phyloP scores from a whole-genome alignment of 2,329 filamentous ascomycete genomes.

The Ophiobolus disseminans region DNA sequence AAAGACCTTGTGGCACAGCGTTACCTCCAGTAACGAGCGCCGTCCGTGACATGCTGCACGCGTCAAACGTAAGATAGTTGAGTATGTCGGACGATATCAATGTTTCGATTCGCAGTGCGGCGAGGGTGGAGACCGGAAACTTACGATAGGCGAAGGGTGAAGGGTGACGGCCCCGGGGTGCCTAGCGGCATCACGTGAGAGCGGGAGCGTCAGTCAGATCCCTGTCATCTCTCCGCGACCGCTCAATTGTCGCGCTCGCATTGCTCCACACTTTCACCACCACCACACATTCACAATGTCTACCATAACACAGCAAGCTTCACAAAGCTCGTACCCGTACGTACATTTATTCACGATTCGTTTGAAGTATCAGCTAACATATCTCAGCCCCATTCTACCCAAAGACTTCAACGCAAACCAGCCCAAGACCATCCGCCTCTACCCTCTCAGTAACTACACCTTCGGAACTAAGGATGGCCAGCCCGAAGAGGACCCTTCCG shows the following conservation, averaged over 20 bases:
- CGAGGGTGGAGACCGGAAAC: no score
- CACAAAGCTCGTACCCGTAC: conserved; percentile 77
- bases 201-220: conserved; percentile 7
- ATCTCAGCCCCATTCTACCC: conserved; percentile 72
- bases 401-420: conserved; percentile 88
- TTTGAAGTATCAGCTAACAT: conserved; percentile 8
- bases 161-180: no score
- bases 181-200: conserved; percentile 12
- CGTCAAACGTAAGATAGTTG: neutral
- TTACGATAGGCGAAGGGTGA: no score
- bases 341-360: conserved; percentile 21
- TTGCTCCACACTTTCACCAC: conserved; percentile 8
- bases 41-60: conserved; percentile 53
- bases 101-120: neutral
- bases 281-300: conserved; percentile 66
- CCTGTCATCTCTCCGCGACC: conserved; percentile 16
- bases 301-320: conserved; percentile 76
- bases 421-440: conserved; percentile 86
- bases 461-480: conserved; percentile 99
- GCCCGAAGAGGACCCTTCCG: conserved; percentile 95
- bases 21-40: conserved; percentile 78
- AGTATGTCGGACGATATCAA: neutral
- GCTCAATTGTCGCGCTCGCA: conserved; percentile 19
- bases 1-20: conserved; percentile 2
- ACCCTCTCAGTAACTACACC: conserved; percentile 97